Evolutionary conservation across 257 asterid genomes (phyloP).

Genomic region (Fraxinus pennsylvanica): DNA sequence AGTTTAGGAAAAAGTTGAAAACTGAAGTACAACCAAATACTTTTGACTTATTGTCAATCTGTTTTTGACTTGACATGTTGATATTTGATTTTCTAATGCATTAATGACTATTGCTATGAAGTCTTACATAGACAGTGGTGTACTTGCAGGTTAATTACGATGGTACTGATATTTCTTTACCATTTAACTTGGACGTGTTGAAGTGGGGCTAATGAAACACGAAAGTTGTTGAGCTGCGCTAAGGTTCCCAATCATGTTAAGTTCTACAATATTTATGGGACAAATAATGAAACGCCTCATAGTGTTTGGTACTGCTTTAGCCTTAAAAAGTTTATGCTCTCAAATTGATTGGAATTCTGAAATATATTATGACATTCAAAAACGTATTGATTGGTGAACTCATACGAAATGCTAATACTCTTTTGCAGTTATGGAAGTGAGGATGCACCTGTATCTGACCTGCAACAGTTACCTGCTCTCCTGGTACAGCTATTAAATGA

Average conservation of each 20-base stretch:
- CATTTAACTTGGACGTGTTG: slow-evolving; percentile 70
- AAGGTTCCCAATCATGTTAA: slow-evolving; percentile 63
- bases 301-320: slow-evolving; percentile 64
- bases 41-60: slow-evolving; percentile 2
- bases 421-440: slow-evolving; percentile 86
- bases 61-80: background rate
- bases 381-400: background rate
- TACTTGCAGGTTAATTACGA: slow-evolving; percentile 59
- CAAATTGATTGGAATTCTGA: background rate
- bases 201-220: slow-evolving; percentile 87
- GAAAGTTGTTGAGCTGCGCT: slow-evolving; percentile 63
- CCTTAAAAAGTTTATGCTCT: background rate
- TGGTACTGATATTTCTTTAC: slow-evolving; percentile 65
- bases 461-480: slow-evolving; percentile 56
- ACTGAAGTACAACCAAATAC: background rate
- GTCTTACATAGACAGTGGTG: slow-evolving; percentile 5
- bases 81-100: background rate
- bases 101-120: background rate
- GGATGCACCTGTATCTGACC: slow-evolving; percentile 74
- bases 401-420: slow-evolving; percentile 5
- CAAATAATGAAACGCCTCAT: slow-evolving; percentile 74
- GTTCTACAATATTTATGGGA: slow-evolving; percentile 92
- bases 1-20: slow-evolving; percentile 7
- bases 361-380: background rate
- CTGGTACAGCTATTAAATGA: slow-evolving; percentile 45